phyloP scores from a whole-genome alignment of 2,329 filamentous ascomycete species.

The Sporothrix euskadiensis region DNA sequence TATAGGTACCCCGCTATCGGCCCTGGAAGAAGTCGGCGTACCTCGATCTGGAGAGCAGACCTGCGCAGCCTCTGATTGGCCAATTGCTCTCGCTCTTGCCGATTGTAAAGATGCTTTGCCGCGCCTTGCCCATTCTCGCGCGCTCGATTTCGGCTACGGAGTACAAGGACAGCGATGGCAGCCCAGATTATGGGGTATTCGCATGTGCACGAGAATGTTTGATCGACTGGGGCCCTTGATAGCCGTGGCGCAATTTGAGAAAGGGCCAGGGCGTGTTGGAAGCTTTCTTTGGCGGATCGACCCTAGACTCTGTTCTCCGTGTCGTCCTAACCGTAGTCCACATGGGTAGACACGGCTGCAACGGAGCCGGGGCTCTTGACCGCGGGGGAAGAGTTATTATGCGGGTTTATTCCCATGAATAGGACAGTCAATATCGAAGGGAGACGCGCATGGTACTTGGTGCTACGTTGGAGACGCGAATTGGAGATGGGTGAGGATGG shows the following conservation, averaged over 20 bases:
- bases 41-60: background rate
- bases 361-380: background rate
- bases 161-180: background rate
- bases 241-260: background rate
- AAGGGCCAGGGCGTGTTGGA: background rate
- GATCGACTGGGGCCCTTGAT: background rate
- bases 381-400: background rate
- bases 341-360: slow-evolving; percentile 1
- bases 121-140: slow-evolving; percentile 20
- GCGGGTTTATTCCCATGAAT: background rate
- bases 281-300: background rate
- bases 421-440: background rate
- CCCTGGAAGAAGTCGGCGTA: slow-evolving; percentile 22
- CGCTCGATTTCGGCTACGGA: slow-evolving; percentile 24
- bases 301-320: background rate
- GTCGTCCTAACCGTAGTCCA: slow-evolving; percentile 15
- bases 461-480: too few species aligned
- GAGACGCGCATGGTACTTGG: background rate
- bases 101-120: slow-evolving; percentile 14
- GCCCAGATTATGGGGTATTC: background rate
- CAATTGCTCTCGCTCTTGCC: slow-evolving; percentile 22
- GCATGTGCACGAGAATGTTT: background rate
- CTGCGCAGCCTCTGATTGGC: slow-evolving; percentile 18
- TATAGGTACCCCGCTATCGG: slow-evolving; percentile 3
- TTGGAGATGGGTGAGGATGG: background rate